phyloP scores from a whole-genome alignment of 148 eudicot genomes.

The Persicaria tinctoria region DNA sequence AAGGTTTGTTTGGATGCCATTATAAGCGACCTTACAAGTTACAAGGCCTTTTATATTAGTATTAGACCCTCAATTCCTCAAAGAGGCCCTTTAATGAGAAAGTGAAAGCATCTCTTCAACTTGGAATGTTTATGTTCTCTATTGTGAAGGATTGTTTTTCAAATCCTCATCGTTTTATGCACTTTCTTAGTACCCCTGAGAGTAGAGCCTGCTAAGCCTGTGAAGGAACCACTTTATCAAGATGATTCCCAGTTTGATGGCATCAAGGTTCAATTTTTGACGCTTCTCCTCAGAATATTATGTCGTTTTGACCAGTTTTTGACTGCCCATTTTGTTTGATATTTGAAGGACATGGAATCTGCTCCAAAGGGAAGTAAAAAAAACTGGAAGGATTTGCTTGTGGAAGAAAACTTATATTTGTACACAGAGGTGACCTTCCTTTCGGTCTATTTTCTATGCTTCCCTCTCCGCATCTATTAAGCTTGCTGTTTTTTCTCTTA shows the following conservation, averaged over 20 bases:
- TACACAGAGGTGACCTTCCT: constrained; percentile 59
- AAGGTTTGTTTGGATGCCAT: too few relatives aligned
- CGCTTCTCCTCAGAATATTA: background rate
- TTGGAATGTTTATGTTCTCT: background rate
- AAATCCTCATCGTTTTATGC: background rate
- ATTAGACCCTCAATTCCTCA: too few relatives aligned
- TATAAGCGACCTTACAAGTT: too few relatives aligned
- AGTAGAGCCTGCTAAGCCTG: constrained; percentile 55
- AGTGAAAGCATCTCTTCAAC: background rate
- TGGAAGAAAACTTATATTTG: constrained; percentile 83
- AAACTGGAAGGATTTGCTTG: constrained; percentile 55
- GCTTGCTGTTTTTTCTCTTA: background rate
- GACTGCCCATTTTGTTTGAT: background rate
- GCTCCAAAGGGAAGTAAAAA: constrained; percentile 73
- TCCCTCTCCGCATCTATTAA: background rate
- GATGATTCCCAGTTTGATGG: constrained; percentile 39
- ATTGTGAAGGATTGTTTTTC: background rate
- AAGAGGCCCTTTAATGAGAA: background rate
- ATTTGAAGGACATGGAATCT: constrained; percentile 77
- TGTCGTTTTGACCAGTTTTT: background rate
- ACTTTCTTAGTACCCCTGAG: constrained; percentile 42
- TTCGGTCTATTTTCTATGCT: background rate
- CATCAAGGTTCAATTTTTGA: constrained; percentile 46
- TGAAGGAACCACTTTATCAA: constrained; percentile 61
- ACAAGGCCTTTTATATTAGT: too few relatives aligned